Conservation (phyloP, 2,329 filamentous ascomycete species). For the Thielaviopsis cerberus region DNA sequence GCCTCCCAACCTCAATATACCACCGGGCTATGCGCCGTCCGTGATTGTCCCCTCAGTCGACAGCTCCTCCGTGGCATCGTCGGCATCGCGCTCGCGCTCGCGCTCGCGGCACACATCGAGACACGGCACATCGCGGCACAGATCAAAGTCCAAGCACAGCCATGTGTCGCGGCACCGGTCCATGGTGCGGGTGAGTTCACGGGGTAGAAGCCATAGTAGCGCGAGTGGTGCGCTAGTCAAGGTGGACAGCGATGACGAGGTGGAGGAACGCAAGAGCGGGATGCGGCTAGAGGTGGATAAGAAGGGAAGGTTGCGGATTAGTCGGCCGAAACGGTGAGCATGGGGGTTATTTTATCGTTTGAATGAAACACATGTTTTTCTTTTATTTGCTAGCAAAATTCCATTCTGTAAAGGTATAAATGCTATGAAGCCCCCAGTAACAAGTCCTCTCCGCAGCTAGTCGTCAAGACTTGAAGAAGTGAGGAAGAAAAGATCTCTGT, state of each 20-base stretch:
- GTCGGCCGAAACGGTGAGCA: constrained; percentile 40
- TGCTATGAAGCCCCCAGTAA: too few relatives aligned
- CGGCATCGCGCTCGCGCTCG: constrained; percentile 1
- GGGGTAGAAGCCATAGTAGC: not conserved
- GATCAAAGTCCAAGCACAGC: not conserved
- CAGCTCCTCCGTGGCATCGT: not conserved
- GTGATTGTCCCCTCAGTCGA: not conserved
- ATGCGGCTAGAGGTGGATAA: constrained; percentile 69
- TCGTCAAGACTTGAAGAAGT: constrained; percentile 12
- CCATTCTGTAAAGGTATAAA: too few relatives aligned
- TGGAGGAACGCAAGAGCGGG: constrained; percentile 35
- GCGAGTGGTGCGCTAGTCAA: not conserved
- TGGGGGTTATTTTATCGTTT: not conserved
- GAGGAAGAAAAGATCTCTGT: constrained; percentile 12
- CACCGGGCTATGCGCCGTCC: not conserved
- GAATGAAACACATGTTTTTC: not conserved
- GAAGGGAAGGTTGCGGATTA: constrained; percentile 89
- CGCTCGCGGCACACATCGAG: constrained; percentile 5
- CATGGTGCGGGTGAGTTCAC: not conserved
- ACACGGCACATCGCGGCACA: not conserved
- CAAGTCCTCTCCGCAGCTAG: constrained; percentile 11
- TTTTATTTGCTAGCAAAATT: not conserved
- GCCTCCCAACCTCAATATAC: not conserved
- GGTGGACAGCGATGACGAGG: constrained; percentile 32
- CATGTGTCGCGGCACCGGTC: constrained; percentile 5